Evolutionary conservation across 2,329 filamentous ascomycete species (phyloP), one percentile per base, ranked within the genome.

Genomic region (Fusarium multiceps): DNA sequence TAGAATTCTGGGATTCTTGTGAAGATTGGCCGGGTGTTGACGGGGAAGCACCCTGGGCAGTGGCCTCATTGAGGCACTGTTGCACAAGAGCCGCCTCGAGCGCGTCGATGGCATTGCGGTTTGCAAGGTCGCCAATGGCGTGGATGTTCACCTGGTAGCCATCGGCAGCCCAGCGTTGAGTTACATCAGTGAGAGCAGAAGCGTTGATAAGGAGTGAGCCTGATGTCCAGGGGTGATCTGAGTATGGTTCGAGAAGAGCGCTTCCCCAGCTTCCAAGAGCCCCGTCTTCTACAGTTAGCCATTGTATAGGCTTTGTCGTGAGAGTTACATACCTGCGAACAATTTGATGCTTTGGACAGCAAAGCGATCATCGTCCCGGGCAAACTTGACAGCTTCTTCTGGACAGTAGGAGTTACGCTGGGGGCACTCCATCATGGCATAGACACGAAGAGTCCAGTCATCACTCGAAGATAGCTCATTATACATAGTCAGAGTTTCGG

Each of bases 91-190:
- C 86, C 9, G 82, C 81, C 48, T 87, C 84, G 54, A 92, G 85
- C 11, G 90, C 89, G 69, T 91, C 86, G 46, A 92, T 79, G 59
- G 89, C 88, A 32, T 88, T 82, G 27, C 89, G 85, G 75, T 91
- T 92, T 18, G 90, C 90, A 7, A 87, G 82, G 76, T 93, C 90
- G 11, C 90, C 90, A 61, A 92, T 92, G 49, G 90, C 90, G 76
- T 92, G 90, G 63, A 92, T 90, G 74, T 90, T 91, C 59, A 92
- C 89, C 75, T 92, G 90, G 72, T 85, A 92, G 14, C 88, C 88
- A 37, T 82, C 83, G 4, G 78, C 78, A 18, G 89, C 85, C 90
- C 90, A 93, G 28, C 85, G 77, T 13, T 78, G 80, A 4, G 89
- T 82, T 12, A 91, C 79, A 8, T 80, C 75, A 1, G 83, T 84